Evolutionary conservation across 108 stramenopile genomes (phyloP), one percentile per base, ranked within the genome.

Genomic region (Cyclotella atomus): DNA sequence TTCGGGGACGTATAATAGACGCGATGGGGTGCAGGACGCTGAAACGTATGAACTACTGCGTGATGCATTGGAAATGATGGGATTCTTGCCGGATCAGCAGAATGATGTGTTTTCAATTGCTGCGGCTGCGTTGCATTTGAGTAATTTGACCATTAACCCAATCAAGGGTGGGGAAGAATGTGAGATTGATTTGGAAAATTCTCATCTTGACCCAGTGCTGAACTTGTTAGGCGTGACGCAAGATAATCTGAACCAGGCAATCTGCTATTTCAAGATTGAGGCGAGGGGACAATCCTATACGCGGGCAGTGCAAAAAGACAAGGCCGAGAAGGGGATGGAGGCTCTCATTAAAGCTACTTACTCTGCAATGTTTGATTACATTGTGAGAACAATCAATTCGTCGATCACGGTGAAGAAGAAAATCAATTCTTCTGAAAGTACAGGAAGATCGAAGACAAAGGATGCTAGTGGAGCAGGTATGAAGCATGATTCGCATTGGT

Each of bases 301-400:
- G 36, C 81, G 83, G 38, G 70, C 76, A 0, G 74, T 96, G 45
- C 77, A 75, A 35, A 77, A 83, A 59, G 90, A 88, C 46, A 84
- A 93, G 78, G 97, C 97, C 16, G 77, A 83, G 57, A 92, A 93
- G 59, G 96, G 95, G 6, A 67, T 97, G 19, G 97, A 97, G 63
- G 98, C 97, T 20, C 70, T 98, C 19, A 86, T 97, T 34, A 99
- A 97, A 77, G 87, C 95, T n/a, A 83, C 97, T 0, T 98, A 98
- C 69, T 91, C 87, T 49, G 87, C 89, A 2, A 62, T 96, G 35
- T 97, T 97, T 66, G 77, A 85, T 44, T 91, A 84, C 61, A 68
- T 97, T 35, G 95, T 96, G 6, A 70, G 72, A 19, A 81, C 88
- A 16, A 85, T 97, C 68, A 97, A 97, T 77, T 50, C 71, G 14